phyloP scores from a whole-genome alignment of 768 basidiomycete genomes.

The Cystobasidium ongulense region DNA sequence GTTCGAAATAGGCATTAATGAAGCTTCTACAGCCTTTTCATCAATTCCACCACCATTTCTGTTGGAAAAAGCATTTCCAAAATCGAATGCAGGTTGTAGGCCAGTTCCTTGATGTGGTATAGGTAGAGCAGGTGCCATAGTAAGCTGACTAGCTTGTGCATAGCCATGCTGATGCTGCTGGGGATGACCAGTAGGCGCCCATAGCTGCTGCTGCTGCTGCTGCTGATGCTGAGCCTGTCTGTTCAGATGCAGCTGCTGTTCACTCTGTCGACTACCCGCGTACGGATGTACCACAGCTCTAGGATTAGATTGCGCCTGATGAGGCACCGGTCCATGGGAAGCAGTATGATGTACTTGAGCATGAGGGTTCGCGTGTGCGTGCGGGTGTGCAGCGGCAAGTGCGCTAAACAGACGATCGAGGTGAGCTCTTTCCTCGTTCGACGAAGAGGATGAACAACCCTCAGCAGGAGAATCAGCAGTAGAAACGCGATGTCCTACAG shows the following conservation, averaged over 20 bases:
- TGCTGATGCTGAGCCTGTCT: background rate
- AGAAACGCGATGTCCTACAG: background rate
- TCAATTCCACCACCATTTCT: background rate
- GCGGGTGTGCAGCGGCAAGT: background rate
- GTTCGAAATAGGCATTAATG: background rate
- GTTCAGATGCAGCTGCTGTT: background rate
- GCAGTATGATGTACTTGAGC: background rate
- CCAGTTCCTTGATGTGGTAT: background rate
- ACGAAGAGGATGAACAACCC: background rate
- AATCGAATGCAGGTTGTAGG: conserved; percentile 2
- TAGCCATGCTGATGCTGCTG: background rate
- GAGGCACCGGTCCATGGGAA: background rate
- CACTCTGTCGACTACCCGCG: too few relatives aligned
- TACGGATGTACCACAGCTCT: background rate
- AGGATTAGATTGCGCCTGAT: background rate
- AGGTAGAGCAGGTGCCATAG: background rate
- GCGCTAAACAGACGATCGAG: conserved; percentile 32
- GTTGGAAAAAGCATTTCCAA: background rate
- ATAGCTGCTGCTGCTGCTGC: background rate
- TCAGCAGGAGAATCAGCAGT: background rate
- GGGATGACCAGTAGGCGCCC: background rate
- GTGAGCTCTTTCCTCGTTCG: conserved; percentile 19
- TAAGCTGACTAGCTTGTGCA: background rate
- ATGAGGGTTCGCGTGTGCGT: too few relatives aligned
- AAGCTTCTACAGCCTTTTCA: background rate